A percentile compares a stretch with the other conserved stretches of the same genome.
Evolutionary conservation across 2,329 filamentous ascomycete genomes (phyloP).

Genomic region (Fusarium fracticaudum): DNA sequence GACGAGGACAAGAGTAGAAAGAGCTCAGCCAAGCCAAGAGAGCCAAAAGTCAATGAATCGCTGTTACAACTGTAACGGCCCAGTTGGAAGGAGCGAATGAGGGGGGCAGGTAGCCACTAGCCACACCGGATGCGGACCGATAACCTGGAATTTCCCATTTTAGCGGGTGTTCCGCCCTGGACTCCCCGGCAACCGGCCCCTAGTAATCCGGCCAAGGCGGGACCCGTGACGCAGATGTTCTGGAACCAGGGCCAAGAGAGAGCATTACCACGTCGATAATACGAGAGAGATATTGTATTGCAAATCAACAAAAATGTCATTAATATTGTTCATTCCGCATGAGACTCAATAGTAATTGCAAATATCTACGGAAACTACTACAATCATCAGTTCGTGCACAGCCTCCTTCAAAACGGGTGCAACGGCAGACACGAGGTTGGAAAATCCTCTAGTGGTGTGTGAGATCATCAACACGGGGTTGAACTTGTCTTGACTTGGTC

Average conservation of each 20-base stretch:
- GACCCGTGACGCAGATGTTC: slow-evolving; percentile 32
- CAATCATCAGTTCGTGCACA: slow-evolving; percentile 3
- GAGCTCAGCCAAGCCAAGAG: background rate
- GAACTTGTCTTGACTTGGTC: background rate
- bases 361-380: background rate
- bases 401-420: slow-evolving; percentile 17
- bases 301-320: background rate
- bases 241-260: slow-evolving; percentile 3
- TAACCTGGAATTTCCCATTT: slow-evolving; percentile 30
- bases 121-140: slow-evolving; percentile 41
- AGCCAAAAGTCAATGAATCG: slow-evolving; percentile 27
- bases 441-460: slow-evolving; percentile 24
- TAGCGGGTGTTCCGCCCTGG: slow-evolving; percentile 36
- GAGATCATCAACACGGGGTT: slow-evolving; percentile 27
- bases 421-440: slow-evolving; percentile 34
- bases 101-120: slow-evolving; percentile 24
- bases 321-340: background rate
- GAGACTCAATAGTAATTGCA: background rate
- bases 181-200: slow-evolving; percentile 32
- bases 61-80: slow-evolving; percentile 38
- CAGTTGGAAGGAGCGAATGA: slow-evolving; percentile 36
- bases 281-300: background rate
- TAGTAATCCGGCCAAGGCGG: slow-evolving; percentile 16
- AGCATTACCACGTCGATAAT: background rate
- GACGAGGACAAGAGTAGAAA: slow-evolving; percentile 7